These are phyloP conservation scores for Solanum virginianum DNA, from an alignment of 257 asterid genomes.

Conservation along the genomic window DNA sequence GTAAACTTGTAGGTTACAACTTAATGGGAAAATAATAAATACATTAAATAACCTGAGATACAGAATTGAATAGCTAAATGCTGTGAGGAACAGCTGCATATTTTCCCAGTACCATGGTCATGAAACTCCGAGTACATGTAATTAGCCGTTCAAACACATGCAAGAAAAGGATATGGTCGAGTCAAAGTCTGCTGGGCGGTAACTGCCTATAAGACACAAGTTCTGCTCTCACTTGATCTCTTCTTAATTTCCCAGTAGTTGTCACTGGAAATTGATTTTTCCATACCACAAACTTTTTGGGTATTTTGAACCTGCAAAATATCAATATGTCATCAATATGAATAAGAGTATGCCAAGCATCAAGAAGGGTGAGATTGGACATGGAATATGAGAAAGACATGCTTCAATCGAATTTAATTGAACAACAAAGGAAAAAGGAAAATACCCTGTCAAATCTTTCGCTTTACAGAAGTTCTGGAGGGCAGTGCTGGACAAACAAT, in stretches of 20 bases:
- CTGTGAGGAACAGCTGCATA: background rate
- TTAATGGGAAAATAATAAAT: background rate
- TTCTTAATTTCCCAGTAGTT: slow-evolving; percentile 66
- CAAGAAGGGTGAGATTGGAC: background rate
- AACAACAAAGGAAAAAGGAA: background rate
- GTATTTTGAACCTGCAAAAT: slow-evolving; percentile 64
- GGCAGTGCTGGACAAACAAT: slow-evolving; percentile 34
- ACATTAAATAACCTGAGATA: background rate
- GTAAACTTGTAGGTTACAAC: background rate
- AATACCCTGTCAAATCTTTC: slow-evolving; percentile 56
- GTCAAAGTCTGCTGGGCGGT: slow-evolving; percentile 46
- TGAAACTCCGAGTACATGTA: background rate
- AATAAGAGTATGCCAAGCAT: background rate
- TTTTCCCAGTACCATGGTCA: background rate
- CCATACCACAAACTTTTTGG: slow-evolving; percentile 50
- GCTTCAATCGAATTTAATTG: background rate
- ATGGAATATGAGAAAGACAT: background rate
- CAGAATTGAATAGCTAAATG: background rate
- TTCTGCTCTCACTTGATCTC: slow-evolving; percentile 51
- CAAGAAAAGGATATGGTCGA: background rate
- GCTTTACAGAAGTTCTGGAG: slow-evolving; percentile 57
- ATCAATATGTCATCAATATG: background rate
- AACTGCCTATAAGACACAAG: slow-evolving; percentile 26
- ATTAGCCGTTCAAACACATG: background rate
- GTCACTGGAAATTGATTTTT: slow-evolving; percentile 52